Evolutionary conservation across 257 asterid species (phyloP), one percentile per base, ranked within the genome.

Genomic region (Nemophila menziesii): DNA sequence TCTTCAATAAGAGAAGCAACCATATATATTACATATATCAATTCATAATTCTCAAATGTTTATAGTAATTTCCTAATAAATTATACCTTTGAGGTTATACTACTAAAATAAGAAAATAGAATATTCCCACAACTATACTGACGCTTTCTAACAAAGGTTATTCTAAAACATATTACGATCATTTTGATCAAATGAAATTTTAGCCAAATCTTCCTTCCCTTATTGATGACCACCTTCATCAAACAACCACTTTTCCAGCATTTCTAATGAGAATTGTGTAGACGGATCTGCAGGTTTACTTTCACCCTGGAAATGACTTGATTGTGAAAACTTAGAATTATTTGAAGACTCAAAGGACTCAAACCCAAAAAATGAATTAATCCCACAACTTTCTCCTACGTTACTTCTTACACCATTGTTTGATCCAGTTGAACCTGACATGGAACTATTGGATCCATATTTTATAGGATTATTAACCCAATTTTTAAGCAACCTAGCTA

Each of bases 241-340:
- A 2, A 82, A 49, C 26, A 84, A 58, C 94, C 92, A 78, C 48
- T 55, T 78, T 63, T 84, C 98, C 36, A 84, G 39, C 74, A 63
- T 48, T 4, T 82, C 60, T 11, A 83, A 49, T 0, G 75, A 75
- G 11, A 62, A 49, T 22, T 70, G 59, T 10, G 41, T 66, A 48
- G n/a, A 24, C 23, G 42, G 17, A 29, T 66, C 72, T 39, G 67
- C n/a, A n/a, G n/a, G 55, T 52, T 68, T 70, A 14, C 71, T 66
- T 15, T 68, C 79, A n/a, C 61, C 79, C 5, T 49, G 48, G 19
- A 54, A 68, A 9, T 40, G 22, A 33, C 67, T 52, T 15, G 78
- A 67, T 18, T 74, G 64, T 1, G 80, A 77, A 15, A 69, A 65
- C 15, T 69, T 82, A 0, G 80, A 72, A 18, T 48, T 69, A n/a